Evolutionary conservation across 768 basidiomycete genomes (phyloP), one percentile per base, ranked within the genome.

Genomic region (Calvatia gigantea): DNA sequence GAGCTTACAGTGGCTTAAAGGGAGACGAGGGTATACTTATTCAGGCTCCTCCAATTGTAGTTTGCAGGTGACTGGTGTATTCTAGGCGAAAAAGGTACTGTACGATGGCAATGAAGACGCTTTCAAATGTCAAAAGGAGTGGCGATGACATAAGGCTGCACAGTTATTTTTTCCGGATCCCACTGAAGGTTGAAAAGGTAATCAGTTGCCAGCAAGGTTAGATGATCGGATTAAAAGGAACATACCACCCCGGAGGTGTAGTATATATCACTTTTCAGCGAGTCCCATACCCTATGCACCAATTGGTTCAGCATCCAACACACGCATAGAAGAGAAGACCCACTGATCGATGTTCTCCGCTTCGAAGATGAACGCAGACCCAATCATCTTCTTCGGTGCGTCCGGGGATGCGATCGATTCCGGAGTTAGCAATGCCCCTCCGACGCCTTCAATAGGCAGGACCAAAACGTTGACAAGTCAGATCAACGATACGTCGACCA

Each of bases 371-470:
- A 86, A 70, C 54, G 75, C 67, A 0, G 83, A 86, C n/a, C 83
- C 86, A 32, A 84, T 68, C 69, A 88, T 75, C 64, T 82, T 85
- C 66, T 76, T 81, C 27, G 78, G 70, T 9, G 72, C 72, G 12
- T 67, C 70, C 0, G 76, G 73, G 6, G 72, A 71, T 6, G 70
- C 69, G 49, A 80, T 67, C 12, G 81, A 84, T 58, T 86, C 85
- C 3, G 85, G 84, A 1, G 78, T 82, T 35, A 85, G 64, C 56
- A 86, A 51, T 8, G 77, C 80, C 31, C 85, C 86, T 2, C 77
- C 86, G 38, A 86, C 62, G 49, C 79, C 85, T 87, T 58, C 38
- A 51, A 25, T 12, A 21, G 29, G 17, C 23, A 31, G 33, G 21
- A 17, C 19, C 46, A 57, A n/a, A n/a, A n/a, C n/a, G n/a, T n/a